These are phyloP conservation scores for Dictyostelium firmibasis DNA, from an alignment of 78 protist species.

Conservation along the genomic window DNA sequence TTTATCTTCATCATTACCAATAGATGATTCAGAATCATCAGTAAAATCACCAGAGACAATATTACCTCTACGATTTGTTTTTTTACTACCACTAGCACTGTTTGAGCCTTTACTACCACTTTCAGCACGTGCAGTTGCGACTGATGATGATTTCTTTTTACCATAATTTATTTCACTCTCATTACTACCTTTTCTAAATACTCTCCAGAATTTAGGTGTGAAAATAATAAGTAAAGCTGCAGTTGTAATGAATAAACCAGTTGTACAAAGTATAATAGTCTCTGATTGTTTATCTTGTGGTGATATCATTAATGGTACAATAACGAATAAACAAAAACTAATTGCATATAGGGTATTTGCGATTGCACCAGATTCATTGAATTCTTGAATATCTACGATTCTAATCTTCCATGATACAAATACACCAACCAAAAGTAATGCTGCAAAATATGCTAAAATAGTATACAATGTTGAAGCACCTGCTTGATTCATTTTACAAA, in stretches of 20 bases:
- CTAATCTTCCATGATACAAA: constrained; percentile 34
- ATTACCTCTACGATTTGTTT: neutral
- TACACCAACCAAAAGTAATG: constrained; percentile 8
- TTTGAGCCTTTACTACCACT: neutral
- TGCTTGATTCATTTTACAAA: neutral
- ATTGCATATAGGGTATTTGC: constrained; percentile 20
- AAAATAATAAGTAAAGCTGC: constrained; percentile 6
- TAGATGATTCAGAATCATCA: neutral
- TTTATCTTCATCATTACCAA: neutral
- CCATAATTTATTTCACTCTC: neutral
- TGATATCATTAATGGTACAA: constrained; percentile 18
- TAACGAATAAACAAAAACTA: constrained; percentile 12
- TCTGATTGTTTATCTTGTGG: neutral
- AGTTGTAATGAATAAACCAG: neutral
- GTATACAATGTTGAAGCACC: constrained; percentile 9
- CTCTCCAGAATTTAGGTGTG: constrained; percentile 34
- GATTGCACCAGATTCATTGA: constrained; percentile 11
- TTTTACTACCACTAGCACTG: neutral
- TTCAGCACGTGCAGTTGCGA: constrained; percentile 13
- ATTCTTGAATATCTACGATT: constrained; percentile 25
- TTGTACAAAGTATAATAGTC: neutral
- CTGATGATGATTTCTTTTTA: neutral
- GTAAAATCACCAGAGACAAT: neutral
- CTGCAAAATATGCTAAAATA: neutral
- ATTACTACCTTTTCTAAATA: neutral